phyloP scores from a whole-genome alignment of 192 early-diverging fungal genomes.

The Chytriomyces confervae region DNA sequence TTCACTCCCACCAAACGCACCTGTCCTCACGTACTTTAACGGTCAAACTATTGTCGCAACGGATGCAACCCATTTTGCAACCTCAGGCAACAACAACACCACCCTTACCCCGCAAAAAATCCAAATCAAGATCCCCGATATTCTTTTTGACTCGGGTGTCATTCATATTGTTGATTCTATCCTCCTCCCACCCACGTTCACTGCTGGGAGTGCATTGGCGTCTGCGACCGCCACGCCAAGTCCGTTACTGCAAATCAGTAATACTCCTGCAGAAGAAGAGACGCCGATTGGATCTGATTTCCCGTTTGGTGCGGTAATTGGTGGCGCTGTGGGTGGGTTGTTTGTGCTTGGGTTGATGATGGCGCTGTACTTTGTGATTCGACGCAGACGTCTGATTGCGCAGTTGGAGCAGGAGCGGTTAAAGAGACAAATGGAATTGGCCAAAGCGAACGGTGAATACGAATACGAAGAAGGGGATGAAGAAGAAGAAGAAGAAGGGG shows the following conservation, averaged over 20 bases:
- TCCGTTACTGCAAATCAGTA: background rate
- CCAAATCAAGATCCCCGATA: background rate
- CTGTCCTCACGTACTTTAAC: background rate
- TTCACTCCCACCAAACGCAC: background rate
- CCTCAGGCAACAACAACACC: conserved; percentile 1
- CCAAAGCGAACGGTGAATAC: background rate
- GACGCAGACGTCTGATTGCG: conserved; percentile 1
- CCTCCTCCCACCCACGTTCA: background rate
- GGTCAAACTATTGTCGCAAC: background rate
- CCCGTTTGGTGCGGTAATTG: conserved; percentile 3
- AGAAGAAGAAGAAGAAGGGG: background rate
- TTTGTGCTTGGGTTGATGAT: background rate
- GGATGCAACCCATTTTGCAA: background rate
- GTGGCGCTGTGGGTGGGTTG: conserved; percentile 8
- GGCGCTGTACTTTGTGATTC: background rate
- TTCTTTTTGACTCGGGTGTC: conserved; percentile 15
- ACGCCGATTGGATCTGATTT: background rate
- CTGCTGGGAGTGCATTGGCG: background rate
- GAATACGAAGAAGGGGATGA: background rate
- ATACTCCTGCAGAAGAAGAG: background rate
- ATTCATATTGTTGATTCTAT: conserved; percentile 17
- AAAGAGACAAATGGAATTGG: conserved; percentile 4
- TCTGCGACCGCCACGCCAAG: background rate
- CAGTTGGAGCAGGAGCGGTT: too few species aligned
- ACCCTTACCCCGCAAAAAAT: background rate